Evolutionary conservation across 306 rosid species (phyloP).

Genomic region (Macrotyloma uniflorum): DNA sequence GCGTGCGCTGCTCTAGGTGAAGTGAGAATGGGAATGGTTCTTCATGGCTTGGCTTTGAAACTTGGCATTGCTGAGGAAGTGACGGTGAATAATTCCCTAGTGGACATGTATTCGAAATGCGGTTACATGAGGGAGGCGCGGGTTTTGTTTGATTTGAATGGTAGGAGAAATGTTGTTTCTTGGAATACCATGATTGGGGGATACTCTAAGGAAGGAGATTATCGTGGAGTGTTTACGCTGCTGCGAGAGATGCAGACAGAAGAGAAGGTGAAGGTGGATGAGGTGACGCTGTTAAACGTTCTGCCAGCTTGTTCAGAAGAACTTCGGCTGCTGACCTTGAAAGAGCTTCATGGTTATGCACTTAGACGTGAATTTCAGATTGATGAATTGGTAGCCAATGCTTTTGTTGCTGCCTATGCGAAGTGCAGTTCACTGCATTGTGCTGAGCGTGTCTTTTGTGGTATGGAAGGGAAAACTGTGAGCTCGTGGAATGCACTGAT

Average conservation of each 20-base stretch:
- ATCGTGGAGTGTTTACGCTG: conserved; percentile 50
- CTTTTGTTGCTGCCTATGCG: conserved; percentile 68
- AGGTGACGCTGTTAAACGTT: conserved; percentile 70
- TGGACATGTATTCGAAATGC: conserved; percentile 83
- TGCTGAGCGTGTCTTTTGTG: conserved; percentile 63
- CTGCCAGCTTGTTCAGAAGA: conserved; percentile 67
- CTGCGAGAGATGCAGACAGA: conserved; percentile 64
- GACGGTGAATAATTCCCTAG: conserved; percentile 68
- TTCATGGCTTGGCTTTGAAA: conserved; percentile 81
- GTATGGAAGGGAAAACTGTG: conserved; percentile 57
- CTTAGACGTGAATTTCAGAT: conserved; percentile 55
- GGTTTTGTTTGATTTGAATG: conserved; percentile 53
- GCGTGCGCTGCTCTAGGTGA: conserved; percentile 57
- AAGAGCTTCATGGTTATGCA: conserved; percentile 73
- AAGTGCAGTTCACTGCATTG: conserved; percentile 62
- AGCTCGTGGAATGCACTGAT: conserved; percentile 87
- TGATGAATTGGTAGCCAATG: conserved; percentile 71
- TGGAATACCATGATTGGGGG: conserved; percentile 85
- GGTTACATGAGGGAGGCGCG: conserved; percentile 54
- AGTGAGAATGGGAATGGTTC: conserved; percentile 54
- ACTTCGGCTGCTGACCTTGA: conserved; percentile 56
- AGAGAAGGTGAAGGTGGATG: conserved; percentile 54
- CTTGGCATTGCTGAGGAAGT: conserved; percentile 54
- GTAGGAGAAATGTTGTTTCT: conserved; percentile 65
- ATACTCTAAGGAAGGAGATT: conserved; percentile 65